Evolutionary conservation across 2,329 filamentous ascomycete species (phyloP).

Genomic region (Trichoderma sp.): DNA sequence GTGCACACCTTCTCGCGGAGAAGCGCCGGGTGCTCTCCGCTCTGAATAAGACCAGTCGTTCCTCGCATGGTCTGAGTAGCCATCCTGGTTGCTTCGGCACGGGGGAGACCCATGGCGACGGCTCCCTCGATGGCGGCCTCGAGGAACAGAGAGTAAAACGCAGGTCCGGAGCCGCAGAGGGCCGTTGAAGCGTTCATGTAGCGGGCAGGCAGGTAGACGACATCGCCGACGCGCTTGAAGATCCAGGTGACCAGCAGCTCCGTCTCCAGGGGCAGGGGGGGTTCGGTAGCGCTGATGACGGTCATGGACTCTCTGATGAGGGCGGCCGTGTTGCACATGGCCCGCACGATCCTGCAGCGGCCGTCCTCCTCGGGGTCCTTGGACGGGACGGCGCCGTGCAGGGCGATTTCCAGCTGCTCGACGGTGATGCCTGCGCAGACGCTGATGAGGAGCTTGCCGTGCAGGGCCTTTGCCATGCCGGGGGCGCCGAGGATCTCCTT

Average conservation of each 20-base stretch:
- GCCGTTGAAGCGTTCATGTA: constrained; percentile 73
- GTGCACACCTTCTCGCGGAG: constrained; percentile 74
- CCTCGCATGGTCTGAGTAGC: constrained; percentile 77
- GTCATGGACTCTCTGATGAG: constrained; percentile 80
- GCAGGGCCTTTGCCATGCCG: constrained; percentile 69
- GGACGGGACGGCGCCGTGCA: constrained; percentile 56
- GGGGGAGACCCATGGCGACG: constrained; percentile 73
- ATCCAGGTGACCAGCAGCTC: constrained; percentile 68
- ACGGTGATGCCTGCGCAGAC: constrained; percentile 76
- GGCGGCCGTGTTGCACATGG: constrained; percentile 82
- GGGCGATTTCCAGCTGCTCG: constrained; percentile 61
- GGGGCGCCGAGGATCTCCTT: constrained; percentile 62
- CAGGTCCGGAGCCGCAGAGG: constrained; percentile 70
- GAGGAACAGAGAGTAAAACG: constrained; percentile 72
- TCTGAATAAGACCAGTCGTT: constrained; percentile 65
- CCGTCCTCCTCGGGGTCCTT: constrained; percentile 45
- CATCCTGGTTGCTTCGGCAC: constrained; percentile 71
- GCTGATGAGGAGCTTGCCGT: constrained; percentile 77
- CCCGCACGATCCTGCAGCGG: constrained; percentile 66
- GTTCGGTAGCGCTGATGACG: constrained; percentile 63
- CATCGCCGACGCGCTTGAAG: constrained; percentile 70
- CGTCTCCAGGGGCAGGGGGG: constrained; percentile 53
- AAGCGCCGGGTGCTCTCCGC: constrained; percentile 71
- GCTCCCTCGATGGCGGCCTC: constrained; percentile 75
- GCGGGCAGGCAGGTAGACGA: constrained; percentile 62